Conservation (phyloP, 768 basidiomycete species). For the Suillus clintonianus region DNA sequence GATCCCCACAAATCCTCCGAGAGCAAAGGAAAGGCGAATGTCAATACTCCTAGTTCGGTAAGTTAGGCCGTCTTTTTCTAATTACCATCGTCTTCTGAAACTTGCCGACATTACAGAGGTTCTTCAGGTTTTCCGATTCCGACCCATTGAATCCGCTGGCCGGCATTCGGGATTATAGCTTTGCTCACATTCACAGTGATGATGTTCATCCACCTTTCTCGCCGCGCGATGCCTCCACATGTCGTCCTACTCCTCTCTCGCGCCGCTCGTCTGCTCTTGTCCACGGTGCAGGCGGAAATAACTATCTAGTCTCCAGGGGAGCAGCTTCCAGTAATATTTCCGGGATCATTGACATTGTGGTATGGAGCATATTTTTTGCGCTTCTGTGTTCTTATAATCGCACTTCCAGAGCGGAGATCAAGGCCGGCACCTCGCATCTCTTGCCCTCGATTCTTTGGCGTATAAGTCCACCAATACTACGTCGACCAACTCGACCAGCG, state of each 20-base stretch:
- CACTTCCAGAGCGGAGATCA: neutral
- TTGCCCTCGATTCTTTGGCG: constrained; percentile 18
- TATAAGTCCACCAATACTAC: neutral
- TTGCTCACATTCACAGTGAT: neutral
- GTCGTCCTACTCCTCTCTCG: constrained; percentile 5
- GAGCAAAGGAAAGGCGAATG: neutral
- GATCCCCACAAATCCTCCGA: neutral
- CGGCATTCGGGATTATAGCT: neutral
- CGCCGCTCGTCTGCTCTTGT: constrained; percentile 26
- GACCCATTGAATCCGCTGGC: neutral
- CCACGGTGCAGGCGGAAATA: constrained; percentile 25
- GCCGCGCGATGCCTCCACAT: neutral
- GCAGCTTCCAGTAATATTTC: constrained; percentile 24
- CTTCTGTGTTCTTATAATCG: neutral
- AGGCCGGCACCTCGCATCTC: constrained; percentile 22
- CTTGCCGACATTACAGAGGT: neutral
- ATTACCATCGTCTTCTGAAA: neutral
- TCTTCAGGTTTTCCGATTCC: neutral
- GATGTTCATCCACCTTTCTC: neutral
- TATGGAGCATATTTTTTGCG: constrained; percentile 21
- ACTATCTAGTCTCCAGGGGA: constrained; percentile 26
- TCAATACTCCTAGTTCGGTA: neutral
- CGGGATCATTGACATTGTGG: constrained; percentile 54
- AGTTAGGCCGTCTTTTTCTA: neutral
- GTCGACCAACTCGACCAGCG: constrained; percentile 28